A percentile compares a stretch with the other conserved stretches of the same genome.
Evolutionary conservation across 495 filamentous ascomycete genomes (phyloP).

Genomic region (Podospora bellae-mahoneyi): DNA sequence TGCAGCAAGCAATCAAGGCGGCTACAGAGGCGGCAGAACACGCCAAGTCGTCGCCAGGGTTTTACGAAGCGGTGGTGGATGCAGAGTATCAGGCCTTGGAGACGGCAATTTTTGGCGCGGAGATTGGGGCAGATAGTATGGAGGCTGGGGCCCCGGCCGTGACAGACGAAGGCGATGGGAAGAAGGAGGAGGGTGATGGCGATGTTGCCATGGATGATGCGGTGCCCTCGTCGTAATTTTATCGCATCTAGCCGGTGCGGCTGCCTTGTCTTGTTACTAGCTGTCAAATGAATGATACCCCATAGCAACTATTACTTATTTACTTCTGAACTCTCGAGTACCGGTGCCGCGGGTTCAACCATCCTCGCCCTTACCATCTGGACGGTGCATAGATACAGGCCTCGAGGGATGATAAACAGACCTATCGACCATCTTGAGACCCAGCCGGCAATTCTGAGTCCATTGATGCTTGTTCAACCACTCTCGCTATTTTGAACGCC

Average conservation of each 20-base stretch:
- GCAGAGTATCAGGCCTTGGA: constrained; percentile 47
- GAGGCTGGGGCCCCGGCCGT: not conserved
- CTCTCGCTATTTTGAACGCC: no score
- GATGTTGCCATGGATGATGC: constrained; percentile 27
- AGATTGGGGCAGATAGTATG: not conserved
- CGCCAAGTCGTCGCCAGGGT: constrained; percentile 50
- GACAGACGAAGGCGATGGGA: constrained; percentile 8
- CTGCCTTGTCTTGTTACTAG: not conserved
- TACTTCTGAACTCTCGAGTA: not conserved
- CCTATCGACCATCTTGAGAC: no score
- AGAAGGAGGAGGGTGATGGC: constrained; percentile 8
- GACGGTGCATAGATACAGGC: not conserved
- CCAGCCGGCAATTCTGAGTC: no score
- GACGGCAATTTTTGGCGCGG: constrained; percentile 25
- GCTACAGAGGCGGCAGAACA: constrained; percentile 65
- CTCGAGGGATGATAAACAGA: no score
- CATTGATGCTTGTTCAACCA: no score
- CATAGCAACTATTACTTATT: constrained; percentile 37
- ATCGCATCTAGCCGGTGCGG: not conserved
- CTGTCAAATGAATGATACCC: not conserved
- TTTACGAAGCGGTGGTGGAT: constrained; percentile 65
- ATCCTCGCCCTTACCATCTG: not conserved
- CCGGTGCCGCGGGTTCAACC: not conserved
- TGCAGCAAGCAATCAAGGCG: constrained; percentile 57
- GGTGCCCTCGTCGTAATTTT: not conserved